A percentile compares a stretch with the other conserved stretches of the same genome.
phyloP scores from a whole-genome alignment of 345 rosid species.

The Alliaria petiolata region DNA sequence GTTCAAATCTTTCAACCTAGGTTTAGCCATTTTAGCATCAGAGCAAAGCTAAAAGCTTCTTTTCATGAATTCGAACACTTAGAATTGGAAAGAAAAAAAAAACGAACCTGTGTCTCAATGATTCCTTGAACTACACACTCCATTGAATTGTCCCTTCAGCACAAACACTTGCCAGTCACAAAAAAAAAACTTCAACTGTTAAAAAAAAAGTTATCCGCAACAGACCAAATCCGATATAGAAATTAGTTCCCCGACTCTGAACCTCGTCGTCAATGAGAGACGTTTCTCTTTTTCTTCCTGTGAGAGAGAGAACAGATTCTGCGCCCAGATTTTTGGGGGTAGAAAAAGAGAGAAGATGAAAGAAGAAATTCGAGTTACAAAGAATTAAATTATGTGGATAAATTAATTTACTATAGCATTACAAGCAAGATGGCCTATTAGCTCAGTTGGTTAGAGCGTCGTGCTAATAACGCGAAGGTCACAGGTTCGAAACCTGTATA shows the following conservation, averaged over 20 bases:
- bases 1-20: neutral
- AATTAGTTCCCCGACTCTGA: neutral
- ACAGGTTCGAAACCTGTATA: no score
- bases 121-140: slow-evolving; percentile 80
- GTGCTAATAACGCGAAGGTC: no score
- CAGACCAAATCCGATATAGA: neutral
- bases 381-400: neutral
- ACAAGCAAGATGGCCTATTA: no score
- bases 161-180: no score
- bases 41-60: neutral
- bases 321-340: neutral
- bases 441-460: no score
- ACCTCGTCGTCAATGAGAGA: no score
- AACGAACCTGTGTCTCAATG: slow-evolving; percentile 63
- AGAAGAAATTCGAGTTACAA: neutral
- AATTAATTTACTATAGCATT: no score
- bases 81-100: neutral
- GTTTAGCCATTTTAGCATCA: neutral
- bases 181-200: no score
- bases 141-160: slow-evolving; percentile 27
- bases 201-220: neutral
- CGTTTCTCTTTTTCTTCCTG: neutral
- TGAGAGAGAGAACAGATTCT: neutral
- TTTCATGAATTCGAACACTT: neutral
- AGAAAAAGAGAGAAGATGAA: neutral